Percentiles rank a stretch among this genome's conserved stretches.
phyloP scores from a whole-genome alignment of 345 rosid species.

The Raphanus raphanistrum region DNA sequence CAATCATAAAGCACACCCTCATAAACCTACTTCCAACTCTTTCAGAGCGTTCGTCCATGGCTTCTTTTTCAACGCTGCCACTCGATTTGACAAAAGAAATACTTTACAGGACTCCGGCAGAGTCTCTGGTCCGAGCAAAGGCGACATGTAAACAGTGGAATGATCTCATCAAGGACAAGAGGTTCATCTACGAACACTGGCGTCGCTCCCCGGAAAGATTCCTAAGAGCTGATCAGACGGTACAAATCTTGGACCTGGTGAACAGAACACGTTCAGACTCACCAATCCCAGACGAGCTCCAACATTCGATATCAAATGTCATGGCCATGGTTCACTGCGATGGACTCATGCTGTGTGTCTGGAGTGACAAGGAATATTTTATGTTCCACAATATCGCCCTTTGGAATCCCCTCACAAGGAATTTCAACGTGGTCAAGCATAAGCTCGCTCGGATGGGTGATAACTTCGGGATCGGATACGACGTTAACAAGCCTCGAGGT shows the following conservation, averaged over 20 bases:
- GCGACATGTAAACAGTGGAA: not conserved
- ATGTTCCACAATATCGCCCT: not conserved
- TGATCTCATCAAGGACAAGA: not conserved
- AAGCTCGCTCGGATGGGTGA: not conserved
- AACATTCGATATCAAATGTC: not conserved
- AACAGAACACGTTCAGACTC: not conserved
- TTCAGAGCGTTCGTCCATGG: not conserved
- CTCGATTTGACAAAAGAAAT: not conserved
- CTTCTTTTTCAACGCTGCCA: not conserved
- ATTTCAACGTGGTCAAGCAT: not conserved
- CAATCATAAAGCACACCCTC: too few relatives aligned
- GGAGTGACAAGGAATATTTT: too few relatives aligned
- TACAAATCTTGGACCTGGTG: not conserved
- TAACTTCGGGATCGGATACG: not conserved
- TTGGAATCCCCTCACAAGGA: not conserved
- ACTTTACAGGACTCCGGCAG: not conserved
- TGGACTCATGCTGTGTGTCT: not conserved
- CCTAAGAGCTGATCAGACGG: not conserved
- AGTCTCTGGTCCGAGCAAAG: not conserved
- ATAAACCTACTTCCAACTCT: not conserved
- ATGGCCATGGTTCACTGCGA: not conserved
- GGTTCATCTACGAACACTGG: not conserved
- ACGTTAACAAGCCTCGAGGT: not conserved
- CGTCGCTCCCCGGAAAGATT: not conserved
- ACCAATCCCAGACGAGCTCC: not conserved